These are phyloP conservation scores for Sindora glabra DNA, from an alignment of 306 rosid species.

Conservation along the genomic window DNA sequence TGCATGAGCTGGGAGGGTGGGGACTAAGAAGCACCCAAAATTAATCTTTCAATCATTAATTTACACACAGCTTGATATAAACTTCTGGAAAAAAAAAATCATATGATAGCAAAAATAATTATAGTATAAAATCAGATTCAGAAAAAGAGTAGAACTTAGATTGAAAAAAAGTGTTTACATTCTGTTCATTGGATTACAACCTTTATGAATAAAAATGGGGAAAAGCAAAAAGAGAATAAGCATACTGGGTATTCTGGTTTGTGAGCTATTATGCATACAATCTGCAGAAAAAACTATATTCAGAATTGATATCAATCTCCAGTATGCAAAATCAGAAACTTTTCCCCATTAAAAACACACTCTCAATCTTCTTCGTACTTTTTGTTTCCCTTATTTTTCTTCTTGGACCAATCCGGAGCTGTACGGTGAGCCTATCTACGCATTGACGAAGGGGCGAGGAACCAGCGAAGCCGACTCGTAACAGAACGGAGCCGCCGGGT, in stretches of 20 bases:
- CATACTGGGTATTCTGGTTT: background rate
- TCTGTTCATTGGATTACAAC: background rate
- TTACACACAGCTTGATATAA: too few relatives aligned
- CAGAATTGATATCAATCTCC: background rate
- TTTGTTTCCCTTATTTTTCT: background rate
- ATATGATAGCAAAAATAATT: too few relatives aligned
- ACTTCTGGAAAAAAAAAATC: too few relatives aligned
- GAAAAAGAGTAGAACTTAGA: too few relatives aligned
- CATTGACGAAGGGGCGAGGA: slow-evolving; percentile 59
- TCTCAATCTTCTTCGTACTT: slow-evolving; percentile 23
- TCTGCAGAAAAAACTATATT: background rate
- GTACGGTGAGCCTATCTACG: slow-evolving; percentile 9
- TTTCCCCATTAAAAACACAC: slow-evolving; percentile 3
- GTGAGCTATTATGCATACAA: slow-evolving; percentile 1
- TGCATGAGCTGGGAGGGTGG: too few relatives aligned
- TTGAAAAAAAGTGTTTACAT: background rate
- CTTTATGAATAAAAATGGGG: background rate
- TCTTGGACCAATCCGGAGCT: too few relatives aligned
- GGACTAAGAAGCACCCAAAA: too few relatives aligned
- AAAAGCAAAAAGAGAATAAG: background rate
- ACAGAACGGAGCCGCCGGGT: slow-evolving; percentile 92
- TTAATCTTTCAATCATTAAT: too few relatives aligned
- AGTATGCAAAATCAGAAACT: slow-evolving; percentile 20
- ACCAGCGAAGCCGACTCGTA: slow-evolving; percentile 43
- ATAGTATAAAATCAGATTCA: too few relatives aligned